Conservation (phyloP, 208 protist genomes). For the Wallacemonas sp. region DNA sequence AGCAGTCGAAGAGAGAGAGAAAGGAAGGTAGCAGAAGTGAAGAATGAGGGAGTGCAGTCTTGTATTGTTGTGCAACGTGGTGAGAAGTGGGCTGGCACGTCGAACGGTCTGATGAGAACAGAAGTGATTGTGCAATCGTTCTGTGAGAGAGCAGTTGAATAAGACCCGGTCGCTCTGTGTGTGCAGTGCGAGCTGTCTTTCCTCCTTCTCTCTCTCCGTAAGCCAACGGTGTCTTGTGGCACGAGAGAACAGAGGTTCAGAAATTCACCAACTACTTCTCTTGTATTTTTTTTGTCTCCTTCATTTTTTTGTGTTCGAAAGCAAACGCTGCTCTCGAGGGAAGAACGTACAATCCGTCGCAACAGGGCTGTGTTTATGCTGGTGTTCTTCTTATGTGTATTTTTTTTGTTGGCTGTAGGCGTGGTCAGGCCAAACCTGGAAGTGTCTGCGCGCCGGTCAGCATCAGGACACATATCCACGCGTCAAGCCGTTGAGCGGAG, state of each 20-base stretch:
- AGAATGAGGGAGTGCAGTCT: background rate
- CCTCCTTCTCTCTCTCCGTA: background rate
- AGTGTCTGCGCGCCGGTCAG: no score
- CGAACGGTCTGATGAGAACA: no score
- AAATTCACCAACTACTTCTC: background rate
- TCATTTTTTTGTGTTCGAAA: background rate
- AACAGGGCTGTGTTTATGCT: no score
- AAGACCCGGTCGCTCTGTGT: background rate
- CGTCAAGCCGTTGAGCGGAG: no score
- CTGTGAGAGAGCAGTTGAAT: background rate
- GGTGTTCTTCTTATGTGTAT: background rate
- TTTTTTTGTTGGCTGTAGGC: constrained; percentile 1
- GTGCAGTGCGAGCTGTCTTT: background rate
- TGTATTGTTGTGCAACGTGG: background rate
- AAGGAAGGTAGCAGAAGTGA: no score
- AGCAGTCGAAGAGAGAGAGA: no score
- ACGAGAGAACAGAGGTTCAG: background rate
- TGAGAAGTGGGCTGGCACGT: background rate
- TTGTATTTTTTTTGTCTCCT: background rate
- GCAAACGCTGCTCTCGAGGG: background rate
- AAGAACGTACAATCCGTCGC: no score
- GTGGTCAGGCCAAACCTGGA: no score
- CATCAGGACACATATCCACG: no score
- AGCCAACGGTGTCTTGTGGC: no score
- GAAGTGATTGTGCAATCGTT: no score